These are phyloP conservation scores for slime mould (Dictyostelium discoideum) DNA, from an alignment of 78 protist genomes.

Conservation along the genomic window dicty_2.7 NC_007091.3:4210501-4211000, in stretches of 20 bases:
- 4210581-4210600: constrained; percentile 71
- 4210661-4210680: constrained; percentile 99
- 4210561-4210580: constrained; percentile 98
- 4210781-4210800: constrained; percentile 99
- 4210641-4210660: constrained; percentile 98
- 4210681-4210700: constrained; percentile 99
- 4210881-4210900: constrained; percentile 99
- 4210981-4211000: neutral
- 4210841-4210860: constrained; percentile 94
- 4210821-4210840: constrained; percentile 86
- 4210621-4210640: constrained; percentile 89
- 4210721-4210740: constrained; percentile 99
- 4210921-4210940: neutral
- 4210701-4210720: constrained; percentile 99
- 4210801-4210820: constrained; percentile 99
- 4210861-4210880: constrained; percentile 99
- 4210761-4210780: constrained; percentile 99
- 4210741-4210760: constrained; percentile 99
- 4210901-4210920: constrained; percentile 99
- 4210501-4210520: constrained; percentile 98
- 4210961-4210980: neutral
- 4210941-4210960: neutral
- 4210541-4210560: constrained; percentile 91
- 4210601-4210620: constrained; percentile 83
- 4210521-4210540: constrained; percentile 95